Percentiles rank a stretch among this genome's conserved stretches.
phyloP scores from a whole-genome alignment of 164 flowering plant species.

The Saururus chinensis region DNA sequence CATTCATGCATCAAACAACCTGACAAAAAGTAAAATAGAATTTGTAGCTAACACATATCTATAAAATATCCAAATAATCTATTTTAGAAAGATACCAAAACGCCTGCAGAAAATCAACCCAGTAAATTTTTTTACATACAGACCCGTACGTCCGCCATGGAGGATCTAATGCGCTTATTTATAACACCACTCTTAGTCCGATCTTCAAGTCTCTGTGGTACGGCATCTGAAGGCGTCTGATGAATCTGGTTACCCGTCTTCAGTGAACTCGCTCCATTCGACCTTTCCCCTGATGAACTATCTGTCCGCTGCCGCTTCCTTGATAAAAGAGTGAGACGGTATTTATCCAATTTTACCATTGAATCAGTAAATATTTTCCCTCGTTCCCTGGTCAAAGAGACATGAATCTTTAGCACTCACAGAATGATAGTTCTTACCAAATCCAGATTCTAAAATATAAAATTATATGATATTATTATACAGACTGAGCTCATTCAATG shows the following conservation, averaged over 20 bases:
- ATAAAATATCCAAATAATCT: not conserved
- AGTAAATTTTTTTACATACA: constrained; percentile 11
- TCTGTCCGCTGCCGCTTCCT: constrained; percentile 52
- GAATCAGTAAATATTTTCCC: constrained; percentile 47
- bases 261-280: constrained; percentile 33
- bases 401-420: constrained; percentile 13
- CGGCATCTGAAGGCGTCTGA: constrained; percentile 36
- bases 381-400: constrained; percentile 45
- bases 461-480: not conserved
- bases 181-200: constrained; percentile 44
- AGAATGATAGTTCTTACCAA: not conserved
- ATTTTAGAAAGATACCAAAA: not conserved
- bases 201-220: constrained; percentile 42
- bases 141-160: constrained; percentile 58
- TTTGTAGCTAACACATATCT: too few species aligned
- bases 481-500: not conserved
- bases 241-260: constrained; percentile 51
- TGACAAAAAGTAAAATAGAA: too few species aligned
- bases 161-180: constrained; percentile 72
- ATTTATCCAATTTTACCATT: constrained; percentile 42
- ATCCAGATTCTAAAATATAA: not conserved
- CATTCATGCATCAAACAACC: too few species aligned
- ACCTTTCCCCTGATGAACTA: constrained; percentile 30
- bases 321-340: constrained; percentile 26
- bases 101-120: not conserved